These are phyloP conservation scores for Lachancea thermotolerans DNA, from an alignment of 805 yeast genomes.

Conservation along the genomic window DNA sequence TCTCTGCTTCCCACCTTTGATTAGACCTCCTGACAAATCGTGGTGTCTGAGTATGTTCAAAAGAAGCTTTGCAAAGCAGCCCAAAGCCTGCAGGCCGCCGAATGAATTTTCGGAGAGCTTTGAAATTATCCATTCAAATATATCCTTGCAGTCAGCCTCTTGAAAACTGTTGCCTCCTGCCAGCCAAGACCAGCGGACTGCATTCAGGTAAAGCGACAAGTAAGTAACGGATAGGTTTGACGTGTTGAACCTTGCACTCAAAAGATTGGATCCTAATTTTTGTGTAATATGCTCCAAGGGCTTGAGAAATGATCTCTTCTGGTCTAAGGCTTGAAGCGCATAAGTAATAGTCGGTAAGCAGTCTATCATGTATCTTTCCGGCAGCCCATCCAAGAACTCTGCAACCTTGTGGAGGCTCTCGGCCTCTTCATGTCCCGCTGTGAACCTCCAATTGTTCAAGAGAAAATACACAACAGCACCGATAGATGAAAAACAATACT, in stretches of 20 bases:
- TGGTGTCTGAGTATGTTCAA: conserved; percentile 26
- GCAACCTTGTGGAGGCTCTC: background rate
- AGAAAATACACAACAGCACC: background rate
- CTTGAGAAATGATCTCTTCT: background rate
- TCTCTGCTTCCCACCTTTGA: conserved; percentile 25
- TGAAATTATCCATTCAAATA: conserved; percentile 39
- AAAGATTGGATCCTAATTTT: conserved; percentile 19
- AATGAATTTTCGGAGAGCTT: conserved; percentile 38
- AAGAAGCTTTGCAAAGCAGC: conserved; percentile 25
- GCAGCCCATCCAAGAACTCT: background rate
- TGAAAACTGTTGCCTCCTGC: conserved; percentile 19
- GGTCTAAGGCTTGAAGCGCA: background rate
- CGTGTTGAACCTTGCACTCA: conserved; percentile 17
- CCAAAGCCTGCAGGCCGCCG: conserved; percentile 31
- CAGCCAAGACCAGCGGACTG: conserved; percentile 25
- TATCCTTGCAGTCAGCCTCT: conserved; percentile 40
- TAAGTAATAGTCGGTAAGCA: background rate
- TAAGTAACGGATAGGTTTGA: conserved; percentile 15
- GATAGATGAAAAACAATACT: background rate
- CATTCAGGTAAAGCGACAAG: conserved; percentile 16
- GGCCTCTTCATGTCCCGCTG: background rate
- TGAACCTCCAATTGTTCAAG: background rate
- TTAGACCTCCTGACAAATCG: conserved; percentile 15
- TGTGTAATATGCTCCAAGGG: conserved; percentile 16
- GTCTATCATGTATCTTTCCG: background rate